phyloP scores from a whole-genome alignment of 1,139 yeast genomes.

The Debaryomycetaceae sp. region DNA sequence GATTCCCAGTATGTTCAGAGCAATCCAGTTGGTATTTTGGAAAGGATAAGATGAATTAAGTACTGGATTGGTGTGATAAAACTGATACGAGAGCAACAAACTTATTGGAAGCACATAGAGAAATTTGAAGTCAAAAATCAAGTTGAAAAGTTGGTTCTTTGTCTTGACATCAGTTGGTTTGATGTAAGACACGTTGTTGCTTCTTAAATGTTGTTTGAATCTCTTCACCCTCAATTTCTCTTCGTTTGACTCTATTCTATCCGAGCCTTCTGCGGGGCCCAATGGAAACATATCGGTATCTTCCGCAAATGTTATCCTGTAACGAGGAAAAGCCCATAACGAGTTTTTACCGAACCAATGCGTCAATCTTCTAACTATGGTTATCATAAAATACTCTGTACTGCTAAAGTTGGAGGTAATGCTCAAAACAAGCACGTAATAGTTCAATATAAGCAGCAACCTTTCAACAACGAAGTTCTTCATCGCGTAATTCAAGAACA shows the following conservation, averaged over 20 bases:
- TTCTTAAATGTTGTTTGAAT: constrained; percentile 5
- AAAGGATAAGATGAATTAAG: constrained; percentile 11
- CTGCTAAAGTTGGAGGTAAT: constrained; percentile 16
- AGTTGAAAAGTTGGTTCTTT: constrained; percentile 25
- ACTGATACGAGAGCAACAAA: constrained; percentile 13
- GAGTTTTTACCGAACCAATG: constrained; percentile 12
- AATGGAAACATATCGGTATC: constrained; percentile 20
- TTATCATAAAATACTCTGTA: constrained; percentile 9
- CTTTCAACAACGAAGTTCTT: constrained; percentile 22
- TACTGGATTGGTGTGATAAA: constrained; percentile 19
- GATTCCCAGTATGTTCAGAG: constrained; percentile 30
- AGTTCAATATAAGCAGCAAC: constrained; percentile 24
- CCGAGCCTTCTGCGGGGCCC: constrained; percentile 17
- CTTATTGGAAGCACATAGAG: constrained; percentile 22
- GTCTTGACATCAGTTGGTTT: constrained; percentile 13
- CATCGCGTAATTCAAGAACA: constrained; percentile 33
- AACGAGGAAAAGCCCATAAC: constrained; percentile 14
- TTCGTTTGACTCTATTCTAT: constrained; percentile 5
- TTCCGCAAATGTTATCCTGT: constrained; percentile 14
- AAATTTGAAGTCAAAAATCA: constrained; percentile 31
- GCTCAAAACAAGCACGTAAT: constrained; percentile 27
- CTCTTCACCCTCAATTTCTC: constrained; percentile 9
- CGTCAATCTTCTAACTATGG: constrained; percentile 16
- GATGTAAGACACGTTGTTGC: constrained; percentile 8
- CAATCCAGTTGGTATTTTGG: constrained; percentile 22